Conservation (phyloP, 1,284 basidiomycete species). For the Grifola frondosa region DNA sequence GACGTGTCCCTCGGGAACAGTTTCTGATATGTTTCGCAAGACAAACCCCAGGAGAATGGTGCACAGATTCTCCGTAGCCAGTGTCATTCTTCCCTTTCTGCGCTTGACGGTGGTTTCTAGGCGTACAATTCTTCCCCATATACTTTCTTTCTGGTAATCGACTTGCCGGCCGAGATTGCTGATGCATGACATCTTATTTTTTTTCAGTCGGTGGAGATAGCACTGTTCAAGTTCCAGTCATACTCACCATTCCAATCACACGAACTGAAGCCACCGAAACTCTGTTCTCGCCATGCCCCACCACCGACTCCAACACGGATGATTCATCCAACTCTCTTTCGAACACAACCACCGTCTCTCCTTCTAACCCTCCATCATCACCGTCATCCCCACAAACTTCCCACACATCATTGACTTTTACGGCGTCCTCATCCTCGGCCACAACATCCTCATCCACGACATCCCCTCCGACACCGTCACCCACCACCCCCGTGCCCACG, state of each 20-base stretch:
- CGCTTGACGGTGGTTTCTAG: background rate
- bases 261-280: conserved; percentile 21
- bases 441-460: conserved; percentile 2
- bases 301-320: background rate
- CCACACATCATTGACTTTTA: background rate
- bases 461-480: conserved; percentile 3
- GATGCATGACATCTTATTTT: background rate
- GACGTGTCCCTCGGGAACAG: too few relatives aligned
- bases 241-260: conserved; percentile 17
- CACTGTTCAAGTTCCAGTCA: conserved; percentile 21
- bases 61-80: too few relatives aligned
- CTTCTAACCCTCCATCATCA: background rate
- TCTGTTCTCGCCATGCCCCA: conserved; percentile 24
- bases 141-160: background rate
- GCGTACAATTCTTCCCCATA: background rate
- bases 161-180: background rate
- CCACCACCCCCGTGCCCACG: conserved; percentile 1
- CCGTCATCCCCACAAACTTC: background rate
- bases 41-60: too few relatives aligned
- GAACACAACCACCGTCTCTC: background rate
- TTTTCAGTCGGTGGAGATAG: conserved; percentile 17
- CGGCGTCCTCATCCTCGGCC: background rate
- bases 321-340: conserved; percentile 1
- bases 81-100: background rate
- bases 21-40: too few relatives aligned